phyloP scores from a whole-genome alignment of 148 eudicot genomes.

The Rhododendron simsii region DNA sequence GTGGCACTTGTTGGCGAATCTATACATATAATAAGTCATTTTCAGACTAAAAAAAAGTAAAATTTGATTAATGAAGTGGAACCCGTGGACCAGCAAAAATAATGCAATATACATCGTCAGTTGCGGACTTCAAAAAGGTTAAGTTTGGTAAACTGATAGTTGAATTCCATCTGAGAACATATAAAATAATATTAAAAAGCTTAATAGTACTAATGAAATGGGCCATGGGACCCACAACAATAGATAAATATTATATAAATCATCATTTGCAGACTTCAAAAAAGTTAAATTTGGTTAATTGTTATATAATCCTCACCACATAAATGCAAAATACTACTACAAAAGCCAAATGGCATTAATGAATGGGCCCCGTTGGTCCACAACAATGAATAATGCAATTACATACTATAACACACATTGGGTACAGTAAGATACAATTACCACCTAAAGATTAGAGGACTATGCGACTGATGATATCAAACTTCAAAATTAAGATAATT shows the following conservation, averaged over 20 bases:
- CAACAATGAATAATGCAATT: too few relatives aligned
- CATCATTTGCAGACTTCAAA: not conserved
- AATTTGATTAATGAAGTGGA: not conserved
- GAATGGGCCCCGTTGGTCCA: not conserved
- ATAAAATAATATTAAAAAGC: not conserved
- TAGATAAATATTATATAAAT: too few relatives aligned
- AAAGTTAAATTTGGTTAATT: not conserved
- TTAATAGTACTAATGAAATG: not conserved
- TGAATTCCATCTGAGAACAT: too few relatives aligned
- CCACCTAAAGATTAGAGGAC: not conserved
- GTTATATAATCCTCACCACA: not conserved
- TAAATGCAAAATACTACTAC: not conserved
- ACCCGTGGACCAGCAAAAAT: not conserved
- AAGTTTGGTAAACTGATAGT: not conserved
- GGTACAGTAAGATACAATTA: not conserved
- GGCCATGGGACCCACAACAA: not conserved
- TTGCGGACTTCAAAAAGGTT: not conserved
- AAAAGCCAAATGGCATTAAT: not conserved
- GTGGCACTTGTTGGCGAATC: not conserved
- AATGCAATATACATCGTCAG: too few relatives aligned
- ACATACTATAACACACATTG: not conserved
- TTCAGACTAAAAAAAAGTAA: too few relatives aligned
- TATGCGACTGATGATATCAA: not conserved
- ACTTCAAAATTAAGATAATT: too few relatives aligned
- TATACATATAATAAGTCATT: too few relatives aligned